Evolutionary conservation across 1,139 yeast genomes (phyloP), one percentile per base, ranked within the genome.

Genomic region (Zygotorulaspora mrakii): DNA sequence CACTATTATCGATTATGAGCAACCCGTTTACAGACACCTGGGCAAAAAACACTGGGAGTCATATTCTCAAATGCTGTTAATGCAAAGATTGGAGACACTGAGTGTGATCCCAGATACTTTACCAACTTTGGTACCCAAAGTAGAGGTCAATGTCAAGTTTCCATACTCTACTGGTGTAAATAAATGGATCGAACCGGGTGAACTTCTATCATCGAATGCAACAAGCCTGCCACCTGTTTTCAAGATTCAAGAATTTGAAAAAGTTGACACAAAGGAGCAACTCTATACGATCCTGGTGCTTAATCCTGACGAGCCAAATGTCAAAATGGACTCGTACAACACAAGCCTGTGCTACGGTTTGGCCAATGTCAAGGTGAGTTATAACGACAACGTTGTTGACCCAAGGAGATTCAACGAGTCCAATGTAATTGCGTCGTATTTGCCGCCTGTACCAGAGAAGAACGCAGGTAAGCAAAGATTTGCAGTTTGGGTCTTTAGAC

Each of bases 261-360:
- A 68, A 27, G 64, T 76, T 10, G 64, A 69, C 36, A 39, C 54
- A 4, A 30, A 52, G 27, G 65, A 66, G 4, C 68, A 74, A 39
- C 66, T 77, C 41, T 91, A 87, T 65, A 79, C 96, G 1, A 73
- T 89, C 7, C 62, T 89, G 34, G 65, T 91, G 42, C 94, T 91
- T 14, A 91, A 91, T 61, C 96, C 97, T 17, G 99, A 91, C 63
- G 79, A 82, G 36, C 96, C 97, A 17, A 88, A 89, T 55, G 61
- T 86, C 43, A 69, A 65, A 30, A 71, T 67, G 24, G 89, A 91
- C 67, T 67, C 85, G 1, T 91, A 67, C 68, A 70, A 71, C 43
- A 85, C 95, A 6, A 74, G 79, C 3, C 69, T 91, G 47, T 84
- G 83, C 52, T 91, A 85, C 73, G 95, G 89, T 1, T 70, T 91